Base-by-base conservation (phyloP, 352 stramenopile species). In the Pythium scleroteichum region DNA sequence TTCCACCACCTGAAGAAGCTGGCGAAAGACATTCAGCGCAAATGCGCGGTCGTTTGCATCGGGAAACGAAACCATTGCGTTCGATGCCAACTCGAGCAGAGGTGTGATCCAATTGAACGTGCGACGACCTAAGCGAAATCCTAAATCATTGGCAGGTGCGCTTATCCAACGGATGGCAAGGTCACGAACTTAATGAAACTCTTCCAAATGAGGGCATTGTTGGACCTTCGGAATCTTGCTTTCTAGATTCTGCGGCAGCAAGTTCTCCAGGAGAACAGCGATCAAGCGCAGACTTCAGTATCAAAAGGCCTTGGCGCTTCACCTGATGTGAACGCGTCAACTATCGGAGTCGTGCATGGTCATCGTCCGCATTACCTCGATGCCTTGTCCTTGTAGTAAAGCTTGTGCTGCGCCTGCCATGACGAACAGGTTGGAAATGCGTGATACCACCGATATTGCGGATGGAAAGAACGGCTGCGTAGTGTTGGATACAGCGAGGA, bases 61-160 rank as follows among this genome's bases (percentile, higher is more conserved):
- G 19, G 70, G 62, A 54, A 83, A 82, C 17, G 79, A 84, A 8
- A 92, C 72, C 76, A 92, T 90, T n/a, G 75, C 72, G 20, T 87
- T 90, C 2, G 79, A 87, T 19, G 82, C 66, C 1, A 87, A 71
- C 53, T 92, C 75, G 19, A 88, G 64, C 14, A 90, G 55, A 10
- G 76, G 68, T 45, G 71, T 73, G 10, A 90, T 53, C 83, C 81
- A 90, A 52, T 89, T 77, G 27, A 71, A 60, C 0, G 62, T 33
- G 5, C 49, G 51, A 51, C 82, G 80, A 19, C 61, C 78, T 89
- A n/a, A n/a, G n/a, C n/a, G n/a, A n/a, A n/a, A n/a, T n/a, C n/a
- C n/a, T n/a, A n/a, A n/a, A n/a, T n/a, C n/a, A n/a, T n/a, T n/a
- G n/a, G n/a, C n/a, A n/a, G n/a, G n/a, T n/a, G n/a, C n/a, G n/a